Percentiles rank a stretch among this genome's conserved stretches.
These are phyloP conservation scores for Leccinum barrowsii DNA, from an alignment of 768 basidiomycete species.

Conservation along the genomic window DNA sequence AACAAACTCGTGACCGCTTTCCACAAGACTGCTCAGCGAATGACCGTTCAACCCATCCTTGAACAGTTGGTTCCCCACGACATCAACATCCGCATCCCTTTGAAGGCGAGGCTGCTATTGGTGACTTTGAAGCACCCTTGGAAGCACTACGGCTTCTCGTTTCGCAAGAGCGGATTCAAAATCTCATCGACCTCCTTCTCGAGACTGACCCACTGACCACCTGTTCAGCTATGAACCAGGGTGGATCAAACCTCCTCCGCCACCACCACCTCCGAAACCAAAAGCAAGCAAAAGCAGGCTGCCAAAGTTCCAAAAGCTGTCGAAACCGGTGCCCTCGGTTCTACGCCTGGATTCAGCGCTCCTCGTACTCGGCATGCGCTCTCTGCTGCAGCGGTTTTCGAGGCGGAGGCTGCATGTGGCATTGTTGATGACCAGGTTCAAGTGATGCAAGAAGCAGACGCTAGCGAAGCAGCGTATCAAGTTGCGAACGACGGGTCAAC, in stretches of 20 bases:
- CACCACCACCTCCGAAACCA: slow-evolving; percentile 46
- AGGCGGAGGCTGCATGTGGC: slow-evolving; percentile 27
- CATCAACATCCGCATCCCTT: slow-evolving; percentile 11
- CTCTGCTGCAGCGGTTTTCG: slow-evolving; percentile 43
- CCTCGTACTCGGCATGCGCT: slow-evolving; percentile 46
- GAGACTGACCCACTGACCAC: slow-evolving; percentile 54
- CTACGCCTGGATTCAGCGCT: slow-evolving; percentile 44
- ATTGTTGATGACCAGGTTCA: slow-evolving; percentile 6
- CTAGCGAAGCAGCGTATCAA: slow-evolving; percentile 17
- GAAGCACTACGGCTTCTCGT: slow-evolving; percentile 53
- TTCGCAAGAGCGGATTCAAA: slow-evolving; percentile 49
- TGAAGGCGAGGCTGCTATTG: not conserved
- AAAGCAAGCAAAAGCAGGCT: slow-evolving; percentile 40
- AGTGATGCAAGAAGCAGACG: slow-evolving; percentile 3
- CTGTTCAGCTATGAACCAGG: slow-evolving; percentile 69
- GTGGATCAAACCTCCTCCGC: slow-evolving; percentile 55
- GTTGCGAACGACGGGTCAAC: slow-evolving; percentile 22
- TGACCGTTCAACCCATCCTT: slow-evolving; percentile 24
- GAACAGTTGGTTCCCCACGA: slow-evolving; percentile 23
- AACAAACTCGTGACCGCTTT: slow-evolving; percentile 70
- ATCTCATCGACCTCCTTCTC: slow-evolving; percentile 53
- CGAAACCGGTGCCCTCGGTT: slow-evolving; percentile 32
- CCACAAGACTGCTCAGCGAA: slow-evolving; percentile 54
- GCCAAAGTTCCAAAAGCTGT: slow-evolving; percentile 17
- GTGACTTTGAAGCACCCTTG: slow-evolving; percentile 61